Evolutionary conservation across 2,329 filamentous ascomycete species (phyloP).

Genomic region (Pseudocercospora crystallina): DNA sequence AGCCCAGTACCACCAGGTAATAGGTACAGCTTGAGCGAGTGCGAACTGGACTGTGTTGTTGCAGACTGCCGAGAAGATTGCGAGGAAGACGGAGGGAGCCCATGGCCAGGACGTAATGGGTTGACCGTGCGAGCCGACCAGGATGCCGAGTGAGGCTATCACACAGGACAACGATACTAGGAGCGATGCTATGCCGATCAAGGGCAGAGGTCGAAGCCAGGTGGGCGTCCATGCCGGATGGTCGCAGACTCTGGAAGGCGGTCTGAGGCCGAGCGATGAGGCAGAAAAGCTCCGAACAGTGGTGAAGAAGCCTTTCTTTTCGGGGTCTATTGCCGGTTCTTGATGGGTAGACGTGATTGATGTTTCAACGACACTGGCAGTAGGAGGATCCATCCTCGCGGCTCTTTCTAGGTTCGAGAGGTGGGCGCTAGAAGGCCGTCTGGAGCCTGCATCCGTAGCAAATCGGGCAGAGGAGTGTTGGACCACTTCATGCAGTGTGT

Average conservation of each 20-base stretch:
- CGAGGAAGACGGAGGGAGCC: slow-evolving; percentile 11
- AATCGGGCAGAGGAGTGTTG: too few species aligned
- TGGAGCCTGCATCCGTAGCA: too few species aligned
- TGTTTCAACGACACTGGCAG: too few species aligned
- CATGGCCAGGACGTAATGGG: slow-evolving; percentile 3
- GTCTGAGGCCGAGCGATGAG: background rate
- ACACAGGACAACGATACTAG: background rate
- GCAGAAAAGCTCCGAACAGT: background rate
- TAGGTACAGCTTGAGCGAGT: slow-evolving; percentile 8
- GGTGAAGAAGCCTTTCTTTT: slow-evolving; percentile 1
- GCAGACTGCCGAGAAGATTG: slow-evolving; percentile 11
- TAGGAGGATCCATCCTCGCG: too few species aligned
- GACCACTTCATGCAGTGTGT: too few species aligned
- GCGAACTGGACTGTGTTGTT: slow-evolving; percentile 9
- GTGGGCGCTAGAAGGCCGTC: too few species aligned
- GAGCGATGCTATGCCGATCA: background rate
- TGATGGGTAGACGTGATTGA: too few species aligned
- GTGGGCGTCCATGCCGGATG: slow-evolving; percentile 3
- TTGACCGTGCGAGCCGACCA: slow-evolving; percentile 12
- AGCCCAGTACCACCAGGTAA: slow-evolving; percentile 10
- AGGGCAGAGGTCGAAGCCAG: background rate
- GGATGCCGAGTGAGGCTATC: slow-evolving; percentile 7
- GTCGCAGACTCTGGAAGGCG: background rate
- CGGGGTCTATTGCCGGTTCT: background rate
- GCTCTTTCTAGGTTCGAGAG: too few species aligned